Evolutionary conservation across 768 basidiomycete genomes (phyloP).

Genomic region (Pilatotrama ljubarskyi): DNA sequence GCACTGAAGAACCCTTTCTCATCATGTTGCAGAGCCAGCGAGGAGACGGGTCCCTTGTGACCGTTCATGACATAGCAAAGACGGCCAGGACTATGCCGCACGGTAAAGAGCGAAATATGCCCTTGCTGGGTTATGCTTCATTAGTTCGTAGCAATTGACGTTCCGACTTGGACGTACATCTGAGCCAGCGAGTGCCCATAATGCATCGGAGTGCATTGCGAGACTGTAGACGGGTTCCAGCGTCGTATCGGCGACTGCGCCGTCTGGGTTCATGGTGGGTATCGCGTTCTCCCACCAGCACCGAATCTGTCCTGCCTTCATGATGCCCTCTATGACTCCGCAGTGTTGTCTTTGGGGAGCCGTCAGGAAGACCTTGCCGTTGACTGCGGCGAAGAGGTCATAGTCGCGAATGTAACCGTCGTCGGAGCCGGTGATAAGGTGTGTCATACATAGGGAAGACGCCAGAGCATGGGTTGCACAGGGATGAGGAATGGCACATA

Average conservation of each 20-base stretch:
- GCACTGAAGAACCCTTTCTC: constrained; percentile 89
- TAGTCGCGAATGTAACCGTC: constrained; percentile 94
- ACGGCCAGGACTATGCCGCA: constrained; percentile 89
- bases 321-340: constrained; percentile 87
- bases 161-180: constrained; percentile 48
- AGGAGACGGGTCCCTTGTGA: constrained; percentile 82
- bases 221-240: constrained; percentile 86
- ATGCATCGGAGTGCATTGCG: constrained; percentile 87
- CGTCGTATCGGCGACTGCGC: constrained; percentile 49
- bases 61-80: constrained; percentile 70
- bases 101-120: constrained; percentile 89
- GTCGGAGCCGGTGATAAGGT: constrained; percentile 87
- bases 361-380: constrained; percentile 83
- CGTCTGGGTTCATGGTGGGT: constrained; percentile 35
- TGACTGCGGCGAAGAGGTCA: constrained; percentile 86
- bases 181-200: constrained; percentile 90
- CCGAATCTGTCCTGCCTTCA: constrained; percentile 83
- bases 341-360: constrained; percentile 88
- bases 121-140: constrained; percentile 55
- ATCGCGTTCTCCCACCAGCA: constrained; percentile 90
- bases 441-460: constrained; percentile 81
- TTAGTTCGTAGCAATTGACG: background rate
- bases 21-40: constrained; percentile 75
- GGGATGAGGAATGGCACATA: constrained; percentile 89
- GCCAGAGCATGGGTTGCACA: constrained; percentile 87